phyloP scores from a whole-genome alignment of 495 filamentous ascomycete genomes.

The Hypoxylon fuscum region DNA sequence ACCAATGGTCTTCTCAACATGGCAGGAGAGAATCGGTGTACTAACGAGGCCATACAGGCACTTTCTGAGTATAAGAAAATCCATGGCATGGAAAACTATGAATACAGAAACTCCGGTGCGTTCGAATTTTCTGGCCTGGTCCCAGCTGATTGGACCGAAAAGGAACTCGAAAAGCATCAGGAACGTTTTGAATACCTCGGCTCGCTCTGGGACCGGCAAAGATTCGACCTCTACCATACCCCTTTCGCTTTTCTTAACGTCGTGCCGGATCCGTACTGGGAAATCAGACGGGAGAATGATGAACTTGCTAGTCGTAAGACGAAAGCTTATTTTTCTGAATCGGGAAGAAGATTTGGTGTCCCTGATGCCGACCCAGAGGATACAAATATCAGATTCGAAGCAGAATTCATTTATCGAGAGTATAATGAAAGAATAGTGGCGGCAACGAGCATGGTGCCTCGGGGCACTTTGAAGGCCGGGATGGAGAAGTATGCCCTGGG shows the following conservation, averaged over 20 bases:
- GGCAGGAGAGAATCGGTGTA: neutral
- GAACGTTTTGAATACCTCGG: neutral
- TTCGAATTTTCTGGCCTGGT: neutral
- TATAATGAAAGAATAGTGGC: too few relatives aligned
- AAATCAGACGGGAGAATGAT: conserved; percentile 7
- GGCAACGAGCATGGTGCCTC: conserved; percentile 1
- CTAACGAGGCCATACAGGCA: neutral
- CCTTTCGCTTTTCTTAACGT: neutral
- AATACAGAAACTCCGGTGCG: neutral
- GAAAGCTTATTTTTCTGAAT: too few relatives aligned
- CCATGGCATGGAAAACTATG: neutral
- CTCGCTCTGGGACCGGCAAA: neutral
- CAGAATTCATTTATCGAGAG: too few relatives aligned
- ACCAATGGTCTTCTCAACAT: neutral
- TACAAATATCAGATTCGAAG: too few relatives aligned
- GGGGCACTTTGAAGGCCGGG: neutral
- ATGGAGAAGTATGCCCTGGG: neutral
- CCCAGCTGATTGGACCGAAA: neutral
- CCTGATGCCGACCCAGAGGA: too few relatives aligned
- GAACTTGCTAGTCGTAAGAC: conserved; percentile 3
- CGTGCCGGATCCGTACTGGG: neutral
- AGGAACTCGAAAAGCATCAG: neutral
- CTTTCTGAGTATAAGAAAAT: neutral
- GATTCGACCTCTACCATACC: neutral
- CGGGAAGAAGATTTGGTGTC: too few relatives aligned